These are phyloP conservation scores for Penicillium atrosanguineum DNA, from an alignment of 495 filamentous ascomycete genomes.

Conservation along the genomic window DNA sequence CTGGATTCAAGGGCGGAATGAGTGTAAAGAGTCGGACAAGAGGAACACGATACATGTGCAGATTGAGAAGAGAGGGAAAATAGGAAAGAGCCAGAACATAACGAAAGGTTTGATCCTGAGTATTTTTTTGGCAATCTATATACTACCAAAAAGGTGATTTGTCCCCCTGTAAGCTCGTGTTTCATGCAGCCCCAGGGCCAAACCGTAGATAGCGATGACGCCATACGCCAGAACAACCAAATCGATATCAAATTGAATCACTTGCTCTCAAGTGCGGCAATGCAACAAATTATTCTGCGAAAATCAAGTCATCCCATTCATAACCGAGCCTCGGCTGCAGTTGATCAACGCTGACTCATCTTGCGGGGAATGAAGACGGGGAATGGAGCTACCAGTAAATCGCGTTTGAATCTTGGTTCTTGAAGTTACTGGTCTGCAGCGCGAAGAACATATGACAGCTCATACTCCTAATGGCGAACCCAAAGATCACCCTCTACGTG, in stretches of 20 bases:
- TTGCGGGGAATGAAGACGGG: conserved; percentile 1
- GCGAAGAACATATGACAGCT: neutral
- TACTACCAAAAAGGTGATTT: too few species aligned
- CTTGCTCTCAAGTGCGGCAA: neutral
- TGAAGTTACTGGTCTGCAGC: neutral
- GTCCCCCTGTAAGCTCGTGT: too few species aligned
- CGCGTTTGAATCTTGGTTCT: neutral
- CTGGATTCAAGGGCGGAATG: too few species aligned
- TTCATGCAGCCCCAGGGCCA: too few species aligned
- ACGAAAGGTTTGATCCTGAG: too few species aligned
- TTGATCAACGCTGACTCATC: conserved; percentile 15
- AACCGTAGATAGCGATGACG: neutral
- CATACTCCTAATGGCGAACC: conserved; percentile 37
- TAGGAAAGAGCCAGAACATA: too few species aligned
- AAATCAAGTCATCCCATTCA: neutral
- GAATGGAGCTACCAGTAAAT: neutral
- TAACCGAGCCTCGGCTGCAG: conserved; percentile 7
- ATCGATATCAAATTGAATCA: neutral
- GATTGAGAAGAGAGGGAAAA: too few species aligned
- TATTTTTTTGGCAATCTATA: too few species aligned
- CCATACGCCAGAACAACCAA: neutral
- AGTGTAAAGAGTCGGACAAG: too few species aligned
- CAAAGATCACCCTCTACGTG: conserved; percentile 64
- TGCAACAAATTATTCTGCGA: neutral
- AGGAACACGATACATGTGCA: too few species aligned